Conservation (phyloP, 495 filamentous ascomycete genomes). For the Echria macrotheca region DNA sequence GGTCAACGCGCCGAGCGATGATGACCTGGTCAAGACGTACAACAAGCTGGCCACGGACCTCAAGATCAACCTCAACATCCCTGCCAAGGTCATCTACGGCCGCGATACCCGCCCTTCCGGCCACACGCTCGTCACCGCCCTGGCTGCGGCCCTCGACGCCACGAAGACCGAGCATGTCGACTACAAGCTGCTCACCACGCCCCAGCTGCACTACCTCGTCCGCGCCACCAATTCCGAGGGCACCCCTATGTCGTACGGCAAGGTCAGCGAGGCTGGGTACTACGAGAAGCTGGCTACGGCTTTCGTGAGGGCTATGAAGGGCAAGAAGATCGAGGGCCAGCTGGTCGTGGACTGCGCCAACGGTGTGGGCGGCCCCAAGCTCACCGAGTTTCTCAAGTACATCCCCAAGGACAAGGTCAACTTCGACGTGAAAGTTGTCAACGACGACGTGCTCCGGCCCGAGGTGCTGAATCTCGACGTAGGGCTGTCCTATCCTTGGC, state of each 20-base stretch:
- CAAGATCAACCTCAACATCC: constrained; percentile 64
- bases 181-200: constrained; percentile 84
- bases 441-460: constrained; percentile 84
- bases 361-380: constrained; percentile 90
- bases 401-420: constrained; percentile 60
- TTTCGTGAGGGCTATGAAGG: constrained; percentile 73
- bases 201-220: constrained; percentile 93
- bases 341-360: constrained; percentile 94
- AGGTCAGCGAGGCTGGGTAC: constrained; percentile 83
- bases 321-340: constrained; percentile 60
- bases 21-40: constrained; percentile 69
- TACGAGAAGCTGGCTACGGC: constrained; percentile 84
- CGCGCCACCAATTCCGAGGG: constrained; percentile 89
- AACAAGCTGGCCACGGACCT: constrained; percentile 63
- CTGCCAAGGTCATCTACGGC: constrained; percentile 79
- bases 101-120: constrained; percentile 92
- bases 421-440: constrained; percentile 79
- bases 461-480: constrained; percentile 86
- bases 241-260: constrained; percentile 76
- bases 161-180: constrained; percentile 69
- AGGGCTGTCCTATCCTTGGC: constrained; percentile 23
- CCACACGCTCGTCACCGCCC: constrained; percentile 68
- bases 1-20: constrained; percentile 73
- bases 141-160: constrained; percentile 71
- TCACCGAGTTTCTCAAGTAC: constrained; percentile 79